phyloP scores from a whole-genome alignment of 345 rosid genomes.

The Brassica juncea region DNA sequence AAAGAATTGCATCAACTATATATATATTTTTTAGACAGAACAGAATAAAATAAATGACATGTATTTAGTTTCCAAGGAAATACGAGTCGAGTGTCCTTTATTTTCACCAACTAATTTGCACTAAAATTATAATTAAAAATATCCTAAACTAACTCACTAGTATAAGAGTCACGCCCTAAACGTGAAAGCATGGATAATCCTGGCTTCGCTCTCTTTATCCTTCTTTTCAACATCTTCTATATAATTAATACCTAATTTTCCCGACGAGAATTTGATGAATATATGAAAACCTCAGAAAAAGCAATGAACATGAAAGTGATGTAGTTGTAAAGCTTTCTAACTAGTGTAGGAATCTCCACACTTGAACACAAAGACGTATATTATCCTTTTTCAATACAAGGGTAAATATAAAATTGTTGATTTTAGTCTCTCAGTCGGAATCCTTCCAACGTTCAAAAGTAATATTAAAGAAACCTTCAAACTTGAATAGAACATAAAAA shows the following conservation, averaged over 20 bases:
- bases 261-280: not conserved
- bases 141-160: not conserved
- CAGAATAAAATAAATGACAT: not conserved
- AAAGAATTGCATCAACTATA: not conserved
- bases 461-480: too few species aligned
- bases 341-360: not conserved
- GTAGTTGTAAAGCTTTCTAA: constrained; percentile 6
- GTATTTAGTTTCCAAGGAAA: not conserved
- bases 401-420: too few species aligned
- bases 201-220: constrained; percentile 20
- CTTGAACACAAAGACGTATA: not conserved
- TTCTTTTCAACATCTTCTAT: constrained; percentile 14
- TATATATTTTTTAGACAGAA: not conserved
- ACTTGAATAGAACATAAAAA: not conserved
- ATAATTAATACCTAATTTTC: not conserved
- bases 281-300: not conserved
- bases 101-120: not conserved
- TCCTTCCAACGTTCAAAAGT: too few species aligned
- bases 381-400: not conserved
- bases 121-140: not conserved
- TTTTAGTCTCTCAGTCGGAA: too few species aligned
- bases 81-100: not conserved
- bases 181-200: constrained; percentile 27
- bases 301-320: constrained; percentile 19
- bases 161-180: constrained; percentile 31